Conservation (phyloP, 768 basidiomycete genomes). For the Lactifluus pinguis region DNA sequence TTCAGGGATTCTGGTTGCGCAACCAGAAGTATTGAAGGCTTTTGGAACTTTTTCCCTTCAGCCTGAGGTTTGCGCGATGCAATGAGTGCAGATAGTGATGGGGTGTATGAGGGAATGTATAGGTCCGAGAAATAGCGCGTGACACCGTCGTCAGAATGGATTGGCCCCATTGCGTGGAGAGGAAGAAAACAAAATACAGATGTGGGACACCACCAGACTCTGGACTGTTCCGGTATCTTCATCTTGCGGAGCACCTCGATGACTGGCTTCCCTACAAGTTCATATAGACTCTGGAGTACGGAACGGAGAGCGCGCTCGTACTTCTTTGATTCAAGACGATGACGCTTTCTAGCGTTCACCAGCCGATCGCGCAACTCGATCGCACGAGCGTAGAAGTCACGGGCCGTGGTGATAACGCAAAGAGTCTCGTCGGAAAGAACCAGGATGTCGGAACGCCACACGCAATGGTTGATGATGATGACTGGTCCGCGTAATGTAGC, state of each 20-base stretch:
- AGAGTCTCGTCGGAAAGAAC: not conserved
- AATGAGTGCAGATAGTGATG: too few species aligned
- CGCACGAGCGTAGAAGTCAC: not conserved
- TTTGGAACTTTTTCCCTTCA: too few species aligned
- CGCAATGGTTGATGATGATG: not conserved
- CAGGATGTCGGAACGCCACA: not conserved
- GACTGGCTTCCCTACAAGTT: not conserved
- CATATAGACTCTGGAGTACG: not conserved
- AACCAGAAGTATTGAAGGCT: too few species aligned
- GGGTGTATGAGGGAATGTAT: too few species aligned
- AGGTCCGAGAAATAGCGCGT: too few species aligned
- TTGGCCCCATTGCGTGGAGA: too few species aligned
- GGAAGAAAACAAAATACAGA: not conserved
- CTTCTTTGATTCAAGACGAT: not conserved
- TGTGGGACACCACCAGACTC: not conserved
- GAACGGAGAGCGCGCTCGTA: not conserved
- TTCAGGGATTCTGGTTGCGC: too few species aligned
- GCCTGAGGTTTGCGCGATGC: too few species aligned
- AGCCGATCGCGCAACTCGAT: not conserved
- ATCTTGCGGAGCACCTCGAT: not conserved
- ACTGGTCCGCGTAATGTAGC: constrained; percentile 5
- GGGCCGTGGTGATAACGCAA: not conserved
- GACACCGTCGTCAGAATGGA: too few species aligned
- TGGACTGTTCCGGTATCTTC: not conserved
- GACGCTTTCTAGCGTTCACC: not conserved